phyloP scores from a whole-genome alignment of 495 filamentous ascomycete species.

The Entonaema liquescens region DNA sequence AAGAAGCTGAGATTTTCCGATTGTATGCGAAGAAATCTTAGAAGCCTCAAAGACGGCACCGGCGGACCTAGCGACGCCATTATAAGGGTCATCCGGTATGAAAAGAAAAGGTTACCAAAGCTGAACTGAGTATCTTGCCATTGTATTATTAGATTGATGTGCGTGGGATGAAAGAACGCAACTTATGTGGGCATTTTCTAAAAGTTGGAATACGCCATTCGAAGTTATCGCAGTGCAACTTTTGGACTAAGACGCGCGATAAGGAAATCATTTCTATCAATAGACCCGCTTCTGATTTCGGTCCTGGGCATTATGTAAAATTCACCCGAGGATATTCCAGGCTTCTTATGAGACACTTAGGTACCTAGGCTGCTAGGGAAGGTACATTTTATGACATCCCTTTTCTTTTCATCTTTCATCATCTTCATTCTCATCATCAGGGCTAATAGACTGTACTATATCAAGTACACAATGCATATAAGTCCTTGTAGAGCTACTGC shows the following conservation, averaged over 20 bases:
- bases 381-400: too few relatives aligned
- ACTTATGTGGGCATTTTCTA: neutral
- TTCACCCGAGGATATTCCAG: constrained; percentile 12
- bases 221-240: constrained; percentile 1
- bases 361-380: too few relatives aligned
- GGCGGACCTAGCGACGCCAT: constrained; percentile 47
- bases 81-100: neutral
- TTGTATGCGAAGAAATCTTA: constrained; percentile 70
- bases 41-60: constrained; percentile 66
- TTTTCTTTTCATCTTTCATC: neutral
- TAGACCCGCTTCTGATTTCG: constrained; percentile 15
- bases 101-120: constrained; percentile 15
- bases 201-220: neutral
- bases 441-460: neutral
- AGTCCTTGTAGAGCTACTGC: neutral
- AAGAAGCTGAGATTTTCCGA: constrained; percentile 63
- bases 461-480: neutral
- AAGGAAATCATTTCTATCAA: constrained; percentile 22
- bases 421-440: neutral
- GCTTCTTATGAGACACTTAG: neutral
- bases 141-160: neutral
- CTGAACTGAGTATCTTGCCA: constrained; percentile 25
- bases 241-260: constrained; percentile 6
- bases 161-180: neutral
- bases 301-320: too few relatives aligned